Conservation (phyloP, 1,139 yeast species). For the Hyphopichia burtonii region DNA sequence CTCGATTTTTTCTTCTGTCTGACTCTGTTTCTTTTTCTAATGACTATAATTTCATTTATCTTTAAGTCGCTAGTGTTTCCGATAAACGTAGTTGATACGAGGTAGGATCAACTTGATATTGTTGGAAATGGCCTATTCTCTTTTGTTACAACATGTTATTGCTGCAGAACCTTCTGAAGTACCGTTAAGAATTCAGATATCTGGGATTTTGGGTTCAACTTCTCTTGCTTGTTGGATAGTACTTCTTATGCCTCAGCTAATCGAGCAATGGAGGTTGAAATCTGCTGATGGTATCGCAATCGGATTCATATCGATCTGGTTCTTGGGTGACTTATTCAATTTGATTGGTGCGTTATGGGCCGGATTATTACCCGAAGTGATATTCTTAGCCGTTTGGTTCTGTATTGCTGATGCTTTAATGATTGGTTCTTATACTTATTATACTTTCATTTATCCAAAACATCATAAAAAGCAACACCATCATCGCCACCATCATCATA, state of each 20-base stretch:
- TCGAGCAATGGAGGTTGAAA: constrained; percentile 78
- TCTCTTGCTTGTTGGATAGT: constrained; percentile 79
- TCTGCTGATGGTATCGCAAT: constrained; percentile 79
- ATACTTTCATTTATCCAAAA: constrained; percentile 43
- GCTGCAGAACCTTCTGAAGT: not conserved
- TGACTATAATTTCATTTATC: not conserved
- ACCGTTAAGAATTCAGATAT: constrained; percentile 18
- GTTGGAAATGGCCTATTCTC: not conserved
- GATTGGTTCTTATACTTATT: constrained; percentile 61
- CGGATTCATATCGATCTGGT: constrained; percentile 69
- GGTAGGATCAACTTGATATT: too few relatives aligned
- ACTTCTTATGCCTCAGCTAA: constrained; percentile 72
- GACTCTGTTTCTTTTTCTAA: not conserved
- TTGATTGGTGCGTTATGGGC: constrained; percentile 74
- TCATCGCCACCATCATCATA: constrained; percentile 9
- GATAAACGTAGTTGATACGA: too few relatives aligned
- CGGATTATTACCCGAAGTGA: constrained; percentile 64
- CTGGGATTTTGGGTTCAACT: constrained; percentile 69
- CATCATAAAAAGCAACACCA: constrained; percentile 20
- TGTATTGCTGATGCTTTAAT: constrained; percentile 67
- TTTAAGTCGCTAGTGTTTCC: too few relatives aligned
- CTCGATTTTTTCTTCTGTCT: not conserved
- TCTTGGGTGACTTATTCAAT: constrained; percentile 70
- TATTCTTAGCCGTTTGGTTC: constrained; percentile 72
- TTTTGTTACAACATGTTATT: not conserved